A percentile compares a stretch with the other conserved stretches of the same genome.
Conservation (phyloP, 495 filamentous ascomycete genomes). For the Hypoxylon fragiforme region DNA sequence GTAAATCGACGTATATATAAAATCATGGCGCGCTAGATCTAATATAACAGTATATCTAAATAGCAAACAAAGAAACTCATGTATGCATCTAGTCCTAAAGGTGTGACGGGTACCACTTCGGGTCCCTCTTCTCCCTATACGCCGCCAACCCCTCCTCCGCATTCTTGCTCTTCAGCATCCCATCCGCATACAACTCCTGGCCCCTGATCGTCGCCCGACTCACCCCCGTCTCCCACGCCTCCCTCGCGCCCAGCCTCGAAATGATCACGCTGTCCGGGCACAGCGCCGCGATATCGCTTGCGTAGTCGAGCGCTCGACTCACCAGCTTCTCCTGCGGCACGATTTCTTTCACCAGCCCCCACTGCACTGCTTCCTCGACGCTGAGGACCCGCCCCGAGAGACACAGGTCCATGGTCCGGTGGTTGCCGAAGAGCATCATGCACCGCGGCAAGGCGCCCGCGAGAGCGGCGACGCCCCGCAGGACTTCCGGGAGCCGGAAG, state of each 20-base stretch:
- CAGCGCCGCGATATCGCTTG: not conserved
- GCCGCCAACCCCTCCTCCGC: not conserved
- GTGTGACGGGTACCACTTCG: not conserved
- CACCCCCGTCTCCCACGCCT: not conserved
- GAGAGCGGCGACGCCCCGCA: not conserved
- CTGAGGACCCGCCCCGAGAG: not conserved
- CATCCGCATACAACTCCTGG: not conserved
- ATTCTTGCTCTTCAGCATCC: not conserved
- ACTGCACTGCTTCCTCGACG: not conserved
- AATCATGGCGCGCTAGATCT: too few species aligned
- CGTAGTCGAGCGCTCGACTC: not conserved
- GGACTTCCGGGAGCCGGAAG: not conserved
- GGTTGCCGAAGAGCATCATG: not conserved
- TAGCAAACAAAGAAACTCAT: too few species aligned
- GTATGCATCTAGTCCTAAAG: not conserved
- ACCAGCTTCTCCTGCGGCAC: not conserved
- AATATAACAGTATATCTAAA: too few species aligned
- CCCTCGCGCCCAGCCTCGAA: not conserved
- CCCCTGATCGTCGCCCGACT: not conserved
- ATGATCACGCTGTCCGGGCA: not conserved
- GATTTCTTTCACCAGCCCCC: not conserved
- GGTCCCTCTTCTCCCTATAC: not conserved
- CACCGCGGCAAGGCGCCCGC: not conserved
- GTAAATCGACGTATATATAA: not conserved
- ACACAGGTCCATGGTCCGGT: not conserved